Conservation (phyloP, 192 early-diverging fungal genomes). For the Pilobolus umbonatus region DNA sequence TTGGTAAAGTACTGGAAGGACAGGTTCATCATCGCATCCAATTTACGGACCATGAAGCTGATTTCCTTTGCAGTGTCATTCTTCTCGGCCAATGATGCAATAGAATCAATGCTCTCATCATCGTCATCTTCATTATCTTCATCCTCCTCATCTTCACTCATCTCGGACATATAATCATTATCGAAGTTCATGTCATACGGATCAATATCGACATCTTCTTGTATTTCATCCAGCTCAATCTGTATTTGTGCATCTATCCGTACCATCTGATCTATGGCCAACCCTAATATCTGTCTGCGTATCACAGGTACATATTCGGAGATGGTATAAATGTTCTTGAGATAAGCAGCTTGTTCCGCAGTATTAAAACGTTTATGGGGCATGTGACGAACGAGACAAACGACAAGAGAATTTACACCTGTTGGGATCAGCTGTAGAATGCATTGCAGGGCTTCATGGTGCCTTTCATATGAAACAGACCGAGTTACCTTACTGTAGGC, state of each 20-base stretch:
- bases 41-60: conserved; percentile 58
- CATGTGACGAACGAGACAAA: conserved; percentile 58
- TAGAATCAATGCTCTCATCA: conserved; percentile 13
- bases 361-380: conserved; percentile 68
- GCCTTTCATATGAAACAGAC: conserved; percentile 47
- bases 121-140: conserved; percentile 45
- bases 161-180: conserved; percentile 33
- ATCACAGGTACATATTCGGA: conserved; percentile 74
- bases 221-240: conserved; percentile 80
- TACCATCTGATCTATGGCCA: conserved; percentile 79
- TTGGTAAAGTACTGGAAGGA: conserved; percentile 58
- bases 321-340: conserved; percentile 72
- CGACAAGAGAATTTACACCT: conserved; percentile 56
- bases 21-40: conserved; percentile 68
- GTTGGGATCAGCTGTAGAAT: conserved; percentile 70
- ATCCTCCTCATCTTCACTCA: conserved; percentile 33
- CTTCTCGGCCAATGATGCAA: conserved; percentile 26
- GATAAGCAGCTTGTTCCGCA: conserved; percentile 54
- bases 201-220: conserved; percentile 51
- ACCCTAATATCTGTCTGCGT: conserved; percentile 60
- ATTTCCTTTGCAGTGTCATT: conserved; percentile 38
- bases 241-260: conserved; percentile 95
- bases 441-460: conserved; percentile 54
- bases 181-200: conserved; percentile 37
- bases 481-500: conserved; percentile 10